These are phyloP conservation scores for Suillus alpinus DNA, from an alignment of 768 basidiomycete genomes.

Conservation along the genomic window DNA sequence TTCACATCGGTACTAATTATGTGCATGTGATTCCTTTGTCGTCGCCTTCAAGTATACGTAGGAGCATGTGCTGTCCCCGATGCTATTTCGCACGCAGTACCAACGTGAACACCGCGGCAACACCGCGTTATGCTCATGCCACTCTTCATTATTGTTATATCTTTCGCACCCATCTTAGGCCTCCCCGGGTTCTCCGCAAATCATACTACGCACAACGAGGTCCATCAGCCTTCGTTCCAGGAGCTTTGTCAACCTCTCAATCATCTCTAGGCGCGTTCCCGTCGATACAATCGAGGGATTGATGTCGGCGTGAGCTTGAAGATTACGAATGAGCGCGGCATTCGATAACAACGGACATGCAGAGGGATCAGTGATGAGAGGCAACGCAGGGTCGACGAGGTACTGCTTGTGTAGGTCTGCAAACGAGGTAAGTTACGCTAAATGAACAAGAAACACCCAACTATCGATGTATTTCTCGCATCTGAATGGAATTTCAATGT, in stretches of 20 bases:
- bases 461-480: constrained; percentile 57
- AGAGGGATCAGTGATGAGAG: constrained; percentile 46
- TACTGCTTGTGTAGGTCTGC: constrained; percentile 49
- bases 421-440: neutral
- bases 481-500: constrained; percentile 50
- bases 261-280: constrained; percentile 51
- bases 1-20: neutral
- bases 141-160: neutral
- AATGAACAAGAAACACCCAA: constrained; percentile 26
- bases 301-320: constrained; percentile 49
- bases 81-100: too few relatives aligned
- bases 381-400: constrained; percentile 43
- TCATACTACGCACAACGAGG: constrained; percentile 46
- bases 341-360: constrained; percentile 41
- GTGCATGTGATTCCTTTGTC: neutral
- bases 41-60: too few relatives aligned
- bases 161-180: neutral
- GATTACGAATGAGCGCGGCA: constrained; percentile 52
- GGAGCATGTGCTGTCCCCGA: neutral
- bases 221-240: constrained; percentile 49
- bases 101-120: neutral
- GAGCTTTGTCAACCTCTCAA: constrained; percentile 42
- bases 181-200: constrained; percentile 23
- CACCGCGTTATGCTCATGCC: neutral
- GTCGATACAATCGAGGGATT: constrained; percentile 44